Evolutionary conservation across 805 yeast species (phyloP).

Genomic region (Kurtzmaniella cleridarum): DNA sequence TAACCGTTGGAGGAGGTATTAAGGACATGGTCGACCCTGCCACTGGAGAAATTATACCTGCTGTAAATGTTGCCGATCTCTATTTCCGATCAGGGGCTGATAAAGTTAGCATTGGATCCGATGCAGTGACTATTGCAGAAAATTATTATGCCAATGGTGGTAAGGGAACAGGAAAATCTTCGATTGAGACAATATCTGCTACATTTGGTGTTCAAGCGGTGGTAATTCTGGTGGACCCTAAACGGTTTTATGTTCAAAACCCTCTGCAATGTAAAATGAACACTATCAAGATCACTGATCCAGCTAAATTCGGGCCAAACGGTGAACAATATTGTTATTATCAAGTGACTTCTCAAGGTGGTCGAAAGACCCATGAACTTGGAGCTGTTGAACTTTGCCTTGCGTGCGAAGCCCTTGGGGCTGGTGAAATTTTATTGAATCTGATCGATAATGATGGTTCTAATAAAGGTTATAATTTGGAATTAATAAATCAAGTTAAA

Average conservation of each 20-base stretch:
- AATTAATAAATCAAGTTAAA: constrained; percentile 75
- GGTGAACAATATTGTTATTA: constrained; percentile 90
- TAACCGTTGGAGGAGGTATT: constrained; percentile 98
- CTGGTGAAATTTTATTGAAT: constrained; percentile 89
- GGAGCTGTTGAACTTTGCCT: constrained; percentile 87
- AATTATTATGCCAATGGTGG: constrained; percentile 57
- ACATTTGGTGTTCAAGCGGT: constrained; percentile 97
- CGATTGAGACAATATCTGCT: constrained; percentile 88
- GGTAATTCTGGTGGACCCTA: constrained; percentile 97
- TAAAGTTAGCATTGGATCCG: constrained; percentile 96
- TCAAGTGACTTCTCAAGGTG: constrained; percentile 95
- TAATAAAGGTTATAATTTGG: constrained; percentile 89
- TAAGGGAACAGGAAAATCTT: constrained; percentile 65
- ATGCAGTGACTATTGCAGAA: constrained; percentile 91
- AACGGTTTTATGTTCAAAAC: constrained; percentile 65
- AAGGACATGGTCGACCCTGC: constrained; percentile 84
- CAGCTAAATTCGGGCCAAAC: constrained; percentile 61
- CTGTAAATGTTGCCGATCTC: constrained; percentile 83
- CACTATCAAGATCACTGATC: constrained; percentile 53
- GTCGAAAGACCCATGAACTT: constrained; percentile 76
- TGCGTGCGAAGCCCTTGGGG: constrained; percentile 91
- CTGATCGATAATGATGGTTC: constrained; percentile 98
- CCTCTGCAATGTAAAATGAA: constrained; percentile 53
- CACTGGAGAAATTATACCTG: constrained; percentile 67
- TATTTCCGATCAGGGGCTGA: constrained; percentile 98